Base-by-base conservation (phyloP, 1,139 yeast genomes). In the Arxiozyma heterogenica region DNA sequence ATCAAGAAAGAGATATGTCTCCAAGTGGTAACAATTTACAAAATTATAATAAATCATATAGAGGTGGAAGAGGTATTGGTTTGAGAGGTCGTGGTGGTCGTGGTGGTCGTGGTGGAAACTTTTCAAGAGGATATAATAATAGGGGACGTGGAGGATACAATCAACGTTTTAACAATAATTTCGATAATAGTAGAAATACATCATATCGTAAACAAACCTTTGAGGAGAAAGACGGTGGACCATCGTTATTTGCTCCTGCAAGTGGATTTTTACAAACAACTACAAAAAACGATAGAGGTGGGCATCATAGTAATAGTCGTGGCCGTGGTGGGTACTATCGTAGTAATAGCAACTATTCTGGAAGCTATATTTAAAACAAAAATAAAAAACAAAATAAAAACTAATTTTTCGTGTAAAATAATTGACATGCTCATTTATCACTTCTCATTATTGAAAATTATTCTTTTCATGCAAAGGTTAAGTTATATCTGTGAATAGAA, bases 201-300 rank as follows among this genome's bases (percentile, higher is more conserved):
- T 52, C 53, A 25, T 51, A 51, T 41, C 50, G 49, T 41, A 51
- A 48, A 51, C 51, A 47, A 21, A 45, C 50, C 34, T 49, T 41
- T 44, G 41, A 51, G 27, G 20, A 52, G 46, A 56, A 58, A 48
- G 54, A 52, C 20, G 57, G 59, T 23, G 25, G n/a, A 21, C 46
- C 43, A 18, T 62, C 65, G 9, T 46, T 64, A 15, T 64, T 64
- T 51, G 61, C 61, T 48, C 68, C 68, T 34, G 68, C 67, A 15
- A 62, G 65, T 52, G 63, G 65, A 20, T 64, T 64, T 56, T 54
- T 64, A 50, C 51, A 58, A 34, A 60, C 50, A 18, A 48, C 44
- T 18, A 25, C 47, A 17, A 44, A 51, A 27, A 55, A 52, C 34
- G 51, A 54, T 45, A 49, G 56, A 22, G 53, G 58, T 23, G 55